Evolutionary conservation across 495 filamentous ascomycete genomes (phyloP).

Genomic region (Penicillium cosmopolitanum): DNA sequence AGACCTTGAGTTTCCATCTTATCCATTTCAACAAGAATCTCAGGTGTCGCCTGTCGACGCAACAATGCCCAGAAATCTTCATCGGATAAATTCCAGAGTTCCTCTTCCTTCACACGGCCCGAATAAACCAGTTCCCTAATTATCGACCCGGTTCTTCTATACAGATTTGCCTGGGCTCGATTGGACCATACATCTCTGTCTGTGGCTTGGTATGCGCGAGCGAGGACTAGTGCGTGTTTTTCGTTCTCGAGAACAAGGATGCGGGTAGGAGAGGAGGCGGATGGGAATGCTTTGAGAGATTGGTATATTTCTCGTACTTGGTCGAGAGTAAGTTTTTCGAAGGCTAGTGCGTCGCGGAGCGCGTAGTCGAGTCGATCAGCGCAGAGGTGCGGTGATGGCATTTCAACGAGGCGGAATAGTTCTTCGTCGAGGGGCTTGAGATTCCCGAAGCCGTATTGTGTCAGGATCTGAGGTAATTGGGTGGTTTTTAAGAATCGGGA

Average conservation of each 20-base stretch:
- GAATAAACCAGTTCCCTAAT: conserved; percentile 32
- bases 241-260: conserved; percentile 39
- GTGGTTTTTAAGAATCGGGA: conserved; percentile 41
- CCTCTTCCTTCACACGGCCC: conserved; percentile 31
- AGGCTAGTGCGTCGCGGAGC: conserved; percentile 41
- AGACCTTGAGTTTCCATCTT: conserved; percentile 36
- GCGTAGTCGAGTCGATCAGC: conserved; percentile 50
- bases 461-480: conserved; percentile 36
- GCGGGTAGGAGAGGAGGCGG: conserved; percentile 27
- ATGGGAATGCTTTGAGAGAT: conserved; percentile 36
- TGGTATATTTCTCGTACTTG: conserved; percentile 28
- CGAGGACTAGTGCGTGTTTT: conserved; percentile 33
- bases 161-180: conserved; percentile 37
- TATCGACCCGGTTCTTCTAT: conserved; percentile 34
- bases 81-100: conserved; percentile 42
- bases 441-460: conserved; percentile 30
- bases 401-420: conserved; percentile 45
- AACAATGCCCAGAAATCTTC: conserved; percentile 41
- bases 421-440: conserved; percentile 41
- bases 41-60: conserved; percentile 27
- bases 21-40: conserved; percentile 30
- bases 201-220: conserved; percentile 36
- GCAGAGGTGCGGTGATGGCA: conserved; percentile 44
- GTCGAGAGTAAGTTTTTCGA: conserved; percentile 34
- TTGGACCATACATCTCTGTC: conserved; percentile 45